Percentiles rank a stretch among this genome's conserved stretches.
These are phyloP conservation scores for Leccinum broughii DNA, from an alignment of 768 basidiomycete species.

Conservation along the genomic window DNA sequence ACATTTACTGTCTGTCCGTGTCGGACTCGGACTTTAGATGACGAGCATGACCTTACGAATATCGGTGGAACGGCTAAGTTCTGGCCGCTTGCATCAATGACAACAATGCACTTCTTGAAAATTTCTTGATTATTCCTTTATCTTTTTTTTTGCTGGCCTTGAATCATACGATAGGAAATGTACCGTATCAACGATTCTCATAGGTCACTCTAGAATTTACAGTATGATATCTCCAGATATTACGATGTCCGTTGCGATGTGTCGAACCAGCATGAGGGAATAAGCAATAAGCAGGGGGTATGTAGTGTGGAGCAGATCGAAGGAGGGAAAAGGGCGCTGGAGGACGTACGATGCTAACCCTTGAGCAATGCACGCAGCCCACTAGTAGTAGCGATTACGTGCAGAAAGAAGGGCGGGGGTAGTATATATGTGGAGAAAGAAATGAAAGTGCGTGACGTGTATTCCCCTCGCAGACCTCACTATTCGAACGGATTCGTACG, in stretches of 20 bases:
- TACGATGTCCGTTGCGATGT: slow-evolving; percentile 16
- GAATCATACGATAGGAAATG: background rate
- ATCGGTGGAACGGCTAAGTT: background rate
- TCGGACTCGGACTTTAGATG: slow-evolving; percentile 2
- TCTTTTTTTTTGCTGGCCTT: background rate
- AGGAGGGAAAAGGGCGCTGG: slow-evolving; percentile 3
- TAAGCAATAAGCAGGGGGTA: slow-evolving; percentile 27
- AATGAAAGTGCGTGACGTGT: slow-evolving; percentile 4
- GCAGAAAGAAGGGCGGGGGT: slow-evolving; percentile 3
- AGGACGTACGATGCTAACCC: background rate
- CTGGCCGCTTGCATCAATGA: background rate
- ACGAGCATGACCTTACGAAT: background rate
- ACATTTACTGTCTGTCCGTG: slow-evolving; percentile 24
- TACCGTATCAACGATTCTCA: background rate
- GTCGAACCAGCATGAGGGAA: slow-evolving; percentile 8
- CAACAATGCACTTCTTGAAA: background rate
- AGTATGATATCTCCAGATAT: slow-evolving; percentile 11
- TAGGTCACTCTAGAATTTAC: slow-evolving; percentile 17
- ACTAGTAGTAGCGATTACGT: slow-evolving; percentile 12
- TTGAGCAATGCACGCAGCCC: too few species aligned
- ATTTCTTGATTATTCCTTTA: background rate
- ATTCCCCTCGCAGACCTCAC: background rate
- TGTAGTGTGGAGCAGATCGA: slow-evolving; percentile 14
- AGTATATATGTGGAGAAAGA: slow-evolving; percentile 10
- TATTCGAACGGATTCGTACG: slow-evolving; percentile 66